phyloP scores from a whole-genome alignment of 2,329 filamentous ascomycete genomes.

The Epichloe sibirici region DNA sequence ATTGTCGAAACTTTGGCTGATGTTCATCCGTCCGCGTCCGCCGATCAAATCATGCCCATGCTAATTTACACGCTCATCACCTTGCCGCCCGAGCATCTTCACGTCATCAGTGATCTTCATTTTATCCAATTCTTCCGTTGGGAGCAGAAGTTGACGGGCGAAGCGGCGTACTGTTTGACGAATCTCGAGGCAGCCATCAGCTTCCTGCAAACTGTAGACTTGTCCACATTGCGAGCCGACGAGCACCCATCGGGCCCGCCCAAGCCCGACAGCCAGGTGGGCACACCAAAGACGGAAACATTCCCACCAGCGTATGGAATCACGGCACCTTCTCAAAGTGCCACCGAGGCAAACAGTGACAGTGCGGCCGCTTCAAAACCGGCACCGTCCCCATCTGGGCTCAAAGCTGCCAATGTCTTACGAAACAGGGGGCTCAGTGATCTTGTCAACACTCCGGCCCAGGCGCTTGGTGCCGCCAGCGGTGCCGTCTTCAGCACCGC shows the following conservation, averaged over 20 bases:
- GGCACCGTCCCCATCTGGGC: constrained; percentile 26
- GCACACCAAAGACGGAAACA: constrained; percentile 38
- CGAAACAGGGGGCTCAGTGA: constrained; percentile 73
- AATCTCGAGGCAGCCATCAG: constrained; percentile 91
- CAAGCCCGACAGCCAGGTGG: constrained; percentile 39
- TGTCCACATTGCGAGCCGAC: constrained; percentile 75
- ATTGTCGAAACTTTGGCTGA: constrained; percentile 77
- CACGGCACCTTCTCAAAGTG: constrained; percentile 20
- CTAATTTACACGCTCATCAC: constrained; percentile 94
- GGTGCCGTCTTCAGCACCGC: constrained; percentile 80
- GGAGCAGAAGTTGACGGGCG: constrained; percentile 75
- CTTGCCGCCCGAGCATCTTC: constrained; percentile 70
- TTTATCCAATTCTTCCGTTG: constrained; percentile 91
- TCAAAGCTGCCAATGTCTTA: constrained; percentile 34
- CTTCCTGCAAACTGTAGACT: constrained; percentile 89
- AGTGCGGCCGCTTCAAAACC: constrained; percentile 24
- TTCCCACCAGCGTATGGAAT: constrained; percentile 45
- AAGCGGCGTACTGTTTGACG: constrained; percentile 90
- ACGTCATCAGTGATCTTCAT: constrained; percentile 85
- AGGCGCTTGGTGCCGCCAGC: constrained; percentile 68
- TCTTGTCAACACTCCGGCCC: constrained; percentile 72
- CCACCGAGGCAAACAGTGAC: constrained; percentile 20
- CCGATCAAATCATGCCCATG: constrained; percentile 93
- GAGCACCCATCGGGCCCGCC: constrained; percentile 57
- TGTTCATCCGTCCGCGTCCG: constrained; percentile 69